Evolutionary conservation across 306 rosid genomes (phyloP).

Genomic region (Quercus berberidifolia): DNA sequence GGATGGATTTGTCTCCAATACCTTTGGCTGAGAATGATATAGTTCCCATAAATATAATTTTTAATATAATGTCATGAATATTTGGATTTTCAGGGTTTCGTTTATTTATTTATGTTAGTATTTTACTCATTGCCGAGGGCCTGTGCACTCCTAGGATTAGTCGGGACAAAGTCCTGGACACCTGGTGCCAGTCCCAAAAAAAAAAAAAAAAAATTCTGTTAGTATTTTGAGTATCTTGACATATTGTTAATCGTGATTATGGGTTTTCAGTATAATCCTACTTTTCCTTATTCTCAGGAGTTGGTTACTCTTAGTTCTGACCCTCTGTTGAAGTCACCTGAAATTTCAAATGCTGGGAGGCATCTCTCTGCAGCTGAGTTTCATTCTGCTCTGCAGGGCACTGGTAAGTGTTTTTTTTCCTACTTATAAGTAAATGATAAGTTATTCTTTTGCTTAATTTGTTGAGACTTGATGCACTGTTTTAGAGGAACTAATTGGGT

Average conservation of each 20-base stretch:
- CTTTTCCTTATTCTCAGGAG: constrained; percentile 42
- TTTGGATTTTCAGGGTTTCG: background rate
- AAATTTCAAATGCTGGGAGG: constrained; percentile 71
- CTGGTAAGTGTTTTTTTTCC: constrained; percentile 37
- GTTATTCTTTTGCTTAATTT: background rate
- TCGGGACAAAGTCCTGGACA: too few relatives aligned
- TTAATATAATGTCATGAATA: background rate
- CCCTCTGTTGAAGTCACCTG: constrained; percentile 63
- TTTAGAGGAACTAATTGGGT: constrained; percentile 1
- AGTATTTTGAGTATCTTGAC: background rate
- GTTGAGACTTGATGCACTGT: background rate
- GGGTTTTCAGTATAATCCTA: background rate
- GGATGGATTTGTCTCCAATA: background rate
- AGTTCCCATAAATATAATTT: too few relatives aligned
- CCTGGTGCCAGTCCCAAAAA: too few relatives aligned
- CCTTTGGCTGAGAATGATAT: too few relatives aligned
- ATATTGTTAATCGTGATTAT: background rate
- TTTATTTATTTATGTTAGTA: background rate
- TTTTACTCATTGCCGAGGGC: background rate
- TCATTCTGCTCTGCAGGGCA: constrained; percentile 66
- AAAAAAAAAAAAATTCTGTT: background rate
- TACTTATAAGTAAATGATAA: background rate
- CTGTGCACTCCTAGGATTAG: too few relatives aligned
- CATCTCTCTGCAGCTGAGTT: constrained; percentile 84
- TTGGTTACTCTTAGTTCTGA: constrained; percentile 75